Percentiles rank a stretch among this genome's conserved stretches.
Conservation (phyloP, 2,329 filamentous ascomycete species). For the Ciborinia camelliae region DNA sequence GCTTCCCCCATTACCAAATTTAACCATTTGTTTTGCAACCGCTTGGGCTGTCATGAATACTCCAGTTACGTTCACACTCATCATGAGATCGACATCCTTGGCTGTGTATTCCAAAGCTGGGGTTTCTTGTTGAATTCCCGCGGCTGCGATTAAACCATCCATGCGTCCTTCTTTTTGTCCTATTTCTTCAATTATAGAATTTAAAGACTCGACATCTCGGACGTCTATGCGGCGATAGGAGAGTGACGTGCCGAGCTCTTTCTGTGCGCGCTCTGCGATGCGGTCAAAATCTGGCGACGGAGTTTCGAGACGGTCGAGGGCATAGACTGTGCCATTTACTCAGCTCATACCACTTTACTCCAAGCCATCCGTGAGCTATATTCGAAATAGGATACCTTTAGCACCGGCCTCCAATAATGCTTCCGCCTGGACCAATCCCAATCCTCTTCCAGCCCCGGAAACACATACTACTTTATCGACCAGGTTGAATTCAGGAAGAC, state of each 20-base stretch:
- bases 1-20: constrained; percentile 55
- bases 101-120: constrained; percentile 77
- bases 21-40: constrained; percentile 73
- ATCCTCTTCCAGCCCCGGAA: constrained; percentile 67
- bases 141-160: constrained; percentile 71
- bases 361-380: background rate
- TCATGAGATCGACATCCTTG: constrained; percentile 71
- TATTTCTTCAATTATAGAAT: constrained; percentile 65
- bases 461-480: constrained; percentile 65
- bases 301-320: constrained; percentile 37
- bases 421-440: constrained; percentile 72
- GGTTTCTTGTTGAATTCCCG: constrained; percentile 77
- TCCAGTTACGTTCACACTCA: constrained; percentile 84
- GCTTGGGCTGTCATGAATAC: constrained; percentile 83
- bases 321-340: constrained; percentile 27
- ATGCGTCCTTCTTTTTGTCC: constrained; percentile 66
- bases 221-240: constrained; percentile 77
- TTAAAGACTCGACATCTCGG: constrained; percentile 64
- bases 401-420: constrained; percentile 73
- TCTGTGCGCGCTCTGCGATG: constrained; percentile 47
- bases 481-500: constrained; percentile 60
- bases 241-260: constrained; percentile 55
- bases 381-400: constrained; percentile 45
- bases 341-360: background rate
- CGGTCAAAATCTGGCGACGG: constrained; percentile 56